Evolutionary conservation across 1,284 basidiomycete species (phyloP), one percentile per base, ranked within the genome.

Genomic region (Boletellus sp.): DNA sequence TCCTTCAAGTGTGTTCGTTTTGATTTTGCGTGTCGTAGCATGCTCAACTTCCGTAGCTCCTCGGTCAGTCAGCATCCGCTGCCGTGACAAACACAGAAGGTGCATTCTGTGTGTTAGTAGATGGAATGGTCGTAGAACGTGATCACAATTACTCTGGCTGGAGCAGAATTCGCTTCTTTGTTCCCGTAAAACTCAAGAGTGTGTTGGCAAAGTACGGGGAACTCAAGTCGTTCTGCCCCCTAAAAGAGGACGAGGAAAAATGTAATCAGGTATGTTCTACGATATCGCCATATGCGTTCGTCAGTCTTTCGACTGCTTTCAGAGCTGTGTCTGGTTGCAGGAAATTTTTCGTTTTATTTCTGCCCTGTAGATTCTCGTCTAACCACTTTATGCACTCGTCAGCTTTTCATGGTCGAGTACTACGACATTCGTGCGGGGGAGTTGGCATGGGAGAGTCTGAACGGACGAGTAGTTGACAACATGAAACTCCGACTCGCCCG

Each of bases 381-480:
- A 25, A 63, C 56, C n/a, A 25, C 21, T 36, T 53, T 47, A 23
- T 47, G 30, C 47, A 20, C 42, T 38, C 48, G 42, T 11, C 60
- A 76, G 65, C 62, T 71, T 21, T 85, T 78, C 62, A 66, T 67
- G 37, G 76, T 80, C 37, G 83, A 87, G 52, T 88, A 78, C 56
- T 80, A 73, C 58, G 82, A 88, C 57, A 68, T 75, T 17, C 73
- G 80, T 25, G 73, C 77, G 36, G 78, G 79, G 5, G 66, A 68
- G 27, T 67, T 69, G 7, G 75, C 77, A 34, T 75, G 72, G 53
- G 60, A 55, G 41, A 64, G 63, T 40, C 54, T 81, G 23, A 52
- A 77, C 30, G 69, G 66, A 14, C 66, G 67, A 34, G 55, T 61
- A 32, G 55, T 76, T 30, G 74, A 73, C 48, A 76, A 71, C 29